Base-by-base conservation (phyloP, 495 filamentous ascomycete genomes). In the Hypoxylon fuscum region DNA sequence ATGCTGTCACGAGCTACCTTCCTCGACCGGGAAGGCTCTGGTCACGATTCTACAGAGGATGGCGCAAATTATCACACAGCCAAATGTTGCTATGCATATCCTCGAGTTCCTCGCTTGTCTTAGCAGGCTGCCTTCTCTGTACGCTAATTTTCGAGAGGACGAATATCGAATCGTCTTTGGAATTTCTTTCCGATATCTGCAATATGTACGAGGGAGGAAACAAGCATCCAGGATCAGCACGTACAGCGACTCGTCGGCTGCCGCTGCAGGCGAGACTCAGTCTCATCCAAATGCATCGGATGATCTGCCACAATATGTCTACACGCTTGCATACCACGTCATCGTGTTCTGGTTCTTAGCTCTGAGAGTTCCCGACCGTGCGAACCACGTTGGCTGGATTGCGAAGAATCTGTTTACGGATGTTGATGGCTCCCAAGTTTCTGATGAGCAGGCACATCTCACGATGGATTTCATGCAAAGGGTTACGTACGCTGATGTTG, bases 261-360 rank as follows among this genome's bases (percentile, higher is more conserved):
- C 72, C 0, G 31, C 62, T 0, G 23, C 55, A 18, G 65, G 43
- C 25, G 74, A 73, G 37, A 72, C 45, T 34, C 71, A 55, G 35
- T 64, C 53, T 7, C 76, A 72, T 45, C 77, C 74, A 32, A 76
- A 72, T 50, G 62, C 73, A 15, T 74, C 78, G 5, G 83, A 87
- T 43, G 90, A 91, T 66, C 80, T 94, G 7, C 90, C 91, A 1
- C 91, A 93, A 70, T 99, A 99, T 70, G 91, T 98, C 23, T 93
- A 93, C 69, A 88, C 91, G 1, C 78, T 97, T 20, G 93, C 95
- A 5, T 96, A 96, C 71, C 92, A 98, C 73, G 92, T 96, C 64
- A 92, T 98, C 64, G 90, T 91, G 2, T 96, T 96, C 66, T 99
- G 96, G 96, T 98, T 96, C 72, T 77, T 98, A 48, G 89, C 91